Evolutionary conservation across 257 asterid species (phyloP).

Genomic region (Nicotiana tabacum): DNA sequence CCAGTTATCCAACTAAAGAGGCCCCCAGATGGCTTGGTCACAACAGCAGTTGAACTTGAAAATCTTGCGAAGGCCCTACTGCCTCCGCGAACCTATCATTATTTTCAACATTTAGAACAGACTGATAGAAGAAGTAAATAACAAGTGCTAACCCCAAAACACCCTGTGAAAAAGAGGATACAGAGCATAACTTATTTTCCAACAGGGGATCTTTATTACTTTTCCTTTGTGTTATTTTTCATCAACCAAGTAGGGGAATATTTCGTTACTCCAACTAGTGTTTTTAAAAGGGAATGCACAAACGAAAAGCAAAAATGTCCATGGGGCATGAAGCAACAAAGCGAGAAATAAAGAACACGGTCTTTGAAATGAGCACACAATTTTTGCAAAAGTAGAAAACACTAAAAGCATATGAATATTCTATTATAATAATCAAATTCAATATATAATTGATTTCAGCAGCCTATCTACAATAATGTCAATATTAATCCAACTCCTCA

Average conservation of each 20-base stretch:
- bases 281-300: background rate
- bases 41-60: slow-evolving; percentile 57
- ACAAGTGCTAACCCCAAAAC: background rate
- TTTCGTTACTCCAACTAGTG: background rate
- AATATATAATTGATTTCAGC: background rate
- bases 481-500: background rate
- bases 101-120: slow-evolving; percentile 2
- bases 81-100: slow-evolving; percentile 41
- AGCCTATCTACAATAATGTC: background rate
- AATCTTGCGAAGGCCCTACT: slow-evolving; percentile 47
- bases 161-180: background rate
- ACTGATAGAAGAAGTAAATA: background rate
- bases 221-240: background rate
- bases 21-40: slow-evolving; percentile 48
- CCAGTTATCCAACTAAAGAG: slow-evolving; percentile 63
- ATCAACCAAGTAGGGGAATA: background rate
- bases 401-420: background rate
- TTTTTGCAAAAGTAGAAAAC: background rate
- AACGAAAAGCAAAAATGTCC: background rate
- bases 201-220: background rate
- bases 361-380: background rate
- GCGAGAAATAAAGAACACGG: background rate
- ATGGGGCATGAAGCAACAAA: background rate
- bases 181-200: background rate
- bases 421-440: background rate